phyloP scores from a whole-genome alignment of 345 rosid species.

The Gossypium arboreum region DNA sequence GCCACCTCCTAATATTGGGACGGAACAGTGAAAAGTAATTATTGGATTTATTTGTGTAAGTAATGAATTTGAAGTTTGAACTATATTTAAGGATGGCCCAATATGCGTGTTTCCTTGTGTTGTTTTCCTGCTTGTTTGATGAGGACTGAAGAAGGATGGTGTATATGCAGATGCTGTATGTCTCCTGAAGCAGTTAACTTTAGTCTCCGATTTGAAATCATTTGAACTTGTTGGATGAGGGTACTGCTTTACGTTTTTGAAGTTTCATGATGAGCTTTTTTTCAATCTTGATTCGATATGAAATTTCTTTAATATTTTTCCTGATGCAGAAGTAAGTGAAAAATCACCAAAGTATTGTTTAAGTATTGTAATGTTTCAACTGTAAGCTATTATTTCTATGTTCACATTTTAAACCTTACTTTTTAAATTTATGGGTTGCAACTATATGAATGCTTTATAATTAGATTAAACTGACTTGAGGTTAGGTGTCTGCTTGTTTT shows the following conservation, averaged over 20 bases:
- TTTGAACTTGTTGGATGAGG: neutral
- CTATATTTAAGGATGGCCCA: neutral
- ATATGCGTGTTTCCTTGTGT: neutral
- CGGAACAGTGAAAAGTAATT: neutral
- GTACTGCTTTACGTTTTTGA: neutral
- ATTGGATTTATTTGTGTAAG: neutral
- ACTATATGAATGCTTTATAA: slow-evolving; percentile 4
- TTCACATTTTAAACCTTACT: neutral
- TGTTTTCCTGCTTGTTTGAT: neutral
- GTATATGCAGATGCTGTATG: neutral
- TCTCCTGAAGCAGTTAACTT: neutral
- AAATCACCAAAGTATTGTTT: neutral
- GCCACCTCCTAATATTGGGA: neutral
- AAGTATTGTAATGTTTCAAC: neutral
- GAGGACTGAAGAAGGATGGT: neutral
- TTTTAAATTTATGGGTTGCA: neutral
- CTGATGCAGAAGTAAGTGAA: neutral
- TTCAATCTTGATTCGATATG: slow-evolving; percentile 8
- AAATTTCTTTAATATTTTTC: neutral
- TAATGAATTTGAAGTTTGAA: neutral
- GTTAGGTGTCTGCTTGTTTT: slow-evolving; percentile 5
- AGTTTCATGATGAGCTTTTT: neutral
- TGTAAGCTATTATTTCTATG: neutral
- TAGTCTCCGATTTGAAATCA: neutral
- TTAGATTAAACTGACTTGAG: neutral